These are phyloP conservation scores for Hyaloscypha hepaticicola DNA, from an alignment of 495 filamentous ascomycete species.

Conservation along the genomic window DNA sequence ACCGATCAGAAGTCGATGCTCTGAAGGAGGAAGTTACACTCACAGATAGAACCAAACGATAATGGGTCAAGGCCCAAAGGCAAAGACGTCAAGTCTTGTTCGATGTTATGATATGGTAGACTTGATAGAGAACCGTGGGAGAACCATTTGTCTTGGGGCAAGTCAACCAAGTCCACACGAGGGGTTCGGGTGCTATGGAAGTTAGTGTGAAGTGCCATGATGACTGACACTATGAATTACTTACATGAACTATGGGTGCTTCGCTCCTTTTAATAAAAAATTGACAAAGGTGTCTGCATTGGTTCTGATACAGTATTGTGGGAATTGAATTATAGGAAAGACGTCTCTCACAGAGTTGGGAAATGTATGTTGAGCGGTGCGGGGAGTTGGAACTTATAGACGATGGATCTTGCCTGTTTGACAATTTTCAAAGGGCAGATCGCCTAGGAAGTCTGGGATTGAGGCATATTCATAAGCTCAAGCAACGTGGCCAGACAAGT, in stretches of 20 bases:
- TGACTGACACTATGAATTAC: not conserved
- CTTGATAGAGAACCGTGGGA: not conserved
- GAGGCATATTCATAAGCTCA: too few relatives aligned
- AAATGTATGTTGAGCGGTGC: too few relatives aligned
- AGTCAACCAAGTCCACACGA: conserved; percentile 6
- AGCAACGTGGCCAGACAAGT: too few relatives aligned
- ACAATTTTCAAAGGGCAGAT: too few relatives aligned
- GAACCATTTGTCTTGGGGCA: not conserved
- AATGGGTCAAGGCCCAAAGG: not conserved
- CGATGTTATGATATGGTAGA: conserved; percentile 7
- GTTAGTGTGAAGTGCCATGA: conserved; percentile 15
- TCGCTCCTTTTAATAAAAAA: conserved; percentile 15
- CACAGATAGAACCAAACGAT: conserved; percentile 4
- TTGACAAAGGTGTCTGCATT: too few relatives aligned
- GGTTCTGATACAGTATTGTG: too few relatives aligned
- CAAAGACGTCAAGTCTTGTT: conserved; percentile 11
- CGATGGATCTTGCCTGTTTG: too few relatives aligned
- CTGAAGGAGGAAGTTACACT: not conserved
- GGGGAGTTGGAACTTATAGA: too few relatives aligned
- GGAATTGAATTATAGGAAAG: too few relatives aligned
- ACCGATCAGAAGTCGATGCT: not conserved
- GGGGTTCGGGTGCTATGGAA: not conserved
- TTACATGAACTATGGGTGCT: conserved; percentile 10
- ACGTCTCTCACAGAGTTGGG: too few relatives aligned
- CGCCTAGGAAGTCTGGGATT: too few relatives aligned